Base-by-base conservation (phyloP, 2,329 filamentous ascomycete species). In the Fusarium pseudoanthophilum region DNA sequence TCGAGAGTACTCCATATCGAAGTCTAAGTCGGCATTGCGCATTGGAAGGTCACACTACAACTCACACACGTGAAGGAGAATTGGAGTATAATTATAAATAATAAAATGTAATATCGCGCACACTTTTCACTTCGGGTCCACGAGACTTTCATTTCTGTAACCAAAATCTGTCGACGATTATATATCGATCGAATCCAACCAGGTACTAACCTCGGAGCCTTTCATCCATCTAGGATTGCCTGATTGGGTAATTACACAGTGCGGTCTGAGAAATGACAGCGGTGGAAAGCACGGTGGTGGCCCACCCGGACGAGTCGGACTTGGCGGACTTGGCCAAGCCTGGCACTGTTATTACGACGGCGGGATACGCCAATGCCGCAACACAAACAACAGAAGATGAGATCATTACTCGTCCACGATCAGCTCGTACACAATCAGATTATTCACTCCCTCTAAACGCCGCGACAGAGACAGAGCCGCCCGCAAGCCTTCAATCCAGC, bases 371-470 rank as follows among this genome's bases (percentile, higher is more conserved):
- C 37, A 60, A 42, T 56, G 43, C 48, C 24, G 64, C 51, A 61
- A 39, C 46, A 62, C 43, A 40, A 64, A 58, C 51, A 64, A 51
- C 49, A 60, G 40, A 46, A 64, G 60, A 73, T 73, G 64, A 68
- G 59, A 73, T 56, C 60, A 71, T 55, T 66, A 39, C 58, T 46
- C 39, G 51, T 24, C 57, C 63, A 46, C 36, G n/a, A 52, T 48
- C 70, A 30, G 18, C 26, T 34, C 43, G 52, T 32, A 60, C 52
- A 40, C 51, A 30, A 40, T 61, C n/a, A 21, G 21, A 34, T 51
- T 51, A 32, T 51, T 52, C 60, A 24, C 37, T 37, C 21, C 43
- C 63, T 37, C 8, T 21, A 42, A 15, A n/a, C 32, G 7, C 24
- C 21, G 11, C 30, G 24, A 32, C 8, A 20, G 21, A 32, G n/a